A percentile compares a stretch with the other conserved stretches of the same genome.
These are phyloP conservation scores for Pseudogymnoascus sp. DNA, from an alignment of 2,329 filamentous ascomycete genomes.

Conservation along the genomic window DNA sequence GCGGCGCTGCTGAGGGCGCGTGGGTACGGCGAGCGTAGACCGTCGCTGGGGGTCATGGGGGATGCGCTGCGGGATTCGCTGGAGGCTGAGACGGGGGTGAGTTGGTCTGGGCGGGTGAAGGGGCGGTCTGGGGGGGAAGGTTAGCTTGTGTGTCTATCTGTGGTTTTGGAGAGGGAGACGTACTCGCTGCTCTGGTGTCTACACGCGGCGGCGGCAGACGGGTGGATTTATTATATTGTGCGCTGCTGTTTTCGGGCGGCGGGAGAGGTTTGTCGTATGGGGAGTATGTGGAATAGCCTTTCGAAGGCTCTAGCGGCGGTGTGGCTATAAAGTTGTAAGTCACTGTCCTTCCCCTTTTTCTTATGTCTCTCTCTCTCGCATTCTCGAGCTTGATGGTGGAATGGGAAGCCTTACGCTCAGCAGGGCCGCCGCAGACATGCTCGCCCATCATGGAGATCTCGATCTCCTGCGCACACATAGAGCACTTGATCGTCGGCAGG, in stretches of 20 bases:
- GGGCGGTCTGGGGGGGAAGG: slow-evolving; percentile 40
- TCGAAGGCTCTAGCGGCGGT: slow-evolving; percentile 24
- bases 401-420: slow-evolving; percentile 33
- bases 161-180: slow-evolving; percentile 19
- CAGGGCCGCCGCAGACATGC: slow-evolving; percentile 60
- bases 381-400: background rate
- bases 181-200: slow-evolving; percentile 49
- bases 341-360: slow-evolving; percentile 9
- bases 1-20: background rate
- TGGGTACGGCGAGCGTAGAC: slow-evolving; percentile 34
- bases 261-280: background rate
- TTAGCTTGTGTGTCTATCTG: slow-evolving; percentile 26
- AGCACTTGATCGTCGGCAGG: slow-evolving; percentile 82
- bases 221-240: background rate
- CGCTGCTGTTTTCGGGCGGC: background rate
- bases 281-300: slow-evolving; percentile 17
- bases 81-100: slow-evolving; percentile 57
- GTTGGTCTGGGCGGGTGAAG: slow-evolving; percentile 48
- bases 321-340: slow-evolving; percentile 20
- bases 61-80: slow-evolving; percentile 55
- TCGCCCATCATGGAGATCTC: slow-evolving; percentile 83
- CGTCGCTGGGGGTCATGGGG: slow-evolving; percentile 50
- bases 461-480: slow-evolving; percentile 68
- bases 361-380: background rate
- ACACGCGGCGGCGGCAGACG: slow-evolving; percentile 37